phyloP scores from a whole-genome alignment of 371 early-diverging fungal species.

The Phascolomyces articulosus region DNA sequence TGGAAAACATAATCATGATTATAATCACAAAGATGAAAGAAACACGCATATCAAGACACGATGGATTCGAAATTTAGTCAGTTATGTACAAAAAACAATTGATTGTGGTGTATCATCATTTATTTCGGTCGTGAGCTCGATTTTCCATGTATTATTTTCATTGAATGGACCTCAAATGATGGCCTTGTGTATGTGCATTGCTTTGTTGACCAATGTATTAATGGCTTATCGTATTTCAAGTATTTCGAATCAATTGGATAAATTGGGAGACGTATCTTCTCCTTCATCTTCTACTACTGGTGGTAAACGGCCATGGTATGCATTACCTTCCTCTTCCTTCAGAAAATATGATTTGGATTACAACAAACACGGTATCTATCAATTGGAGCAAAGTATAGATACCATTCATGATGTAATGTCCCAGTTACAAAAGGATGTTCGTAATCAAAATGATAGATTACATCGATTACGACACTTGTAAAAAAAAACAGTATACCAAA shows the following conservation, averaged over 20 bases:
- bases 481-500: too few species aligned
- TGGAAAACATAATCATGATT: neutral
- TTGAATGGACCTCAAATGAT: neutral
- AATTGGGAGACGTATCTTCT: neutral
- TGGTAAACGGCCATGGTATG: too few species aligned
- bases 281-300: neutral
- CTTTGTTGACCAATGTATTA: conserved; percentile 1
- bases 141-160: neutral
- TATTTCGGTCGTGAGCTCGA: neutral
- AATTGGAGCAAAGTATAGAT: conserved; percentile 3
- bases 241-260: neutral
- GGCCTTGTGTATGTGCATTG: neutral
- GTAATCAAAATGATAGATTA: neutral
- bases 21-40: neutral
- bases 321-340: neutral
- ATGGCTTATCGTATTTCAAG: neutral
- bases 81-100: neutral
- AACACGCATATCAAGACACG: neutral
- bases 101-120: neutral
- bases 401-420: neutral
- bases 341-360: neutral
- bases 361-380: neutral
- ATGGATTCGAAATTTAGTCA: too few species aligned
- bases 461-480: neutral
- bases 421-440: neutral